Percentiles rank a stretch among this genome's conserved stretches.
Conservation (phyloP, 228 moss, liverwort and hornwort species). For the Sphagnum magellanicum region DNA sequence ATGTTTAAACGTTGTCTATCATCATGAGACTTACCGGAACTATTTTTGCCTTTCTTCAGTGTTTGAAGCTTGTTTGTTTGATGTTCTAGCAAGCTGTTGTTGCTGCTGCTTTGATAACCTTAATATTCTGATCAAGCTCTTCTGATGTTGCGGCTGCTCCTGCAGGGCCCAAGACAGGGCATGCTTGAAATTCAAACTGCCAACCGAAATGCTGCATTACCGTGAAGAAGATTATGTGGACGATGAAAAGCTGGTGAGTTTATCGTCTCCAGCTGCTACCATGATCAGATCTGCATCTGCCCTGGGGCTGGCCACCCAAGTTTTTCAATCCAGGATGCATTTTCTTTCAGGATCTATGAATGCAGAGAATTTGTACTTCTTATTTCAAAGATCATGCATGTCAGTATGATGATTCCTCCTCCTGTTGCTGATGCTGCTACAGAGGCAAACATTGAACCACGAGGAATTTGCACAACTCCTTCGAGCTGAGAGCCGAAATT, state of each 20-base stretch:
- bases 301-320: too few relatives aligned
- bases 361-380: too few relatives aligned
- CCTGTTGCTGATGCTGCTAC: neutral
- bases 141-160: too few relatives aligned
- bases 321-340: too few relatives aligned
- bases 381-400: neutral
- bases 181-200: neutral
- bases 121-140: too few relatives aligned
- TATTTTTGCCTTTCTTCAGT: too few relatives aligned
- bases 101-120: too few relatives aligned
- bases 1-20: too few relatives aligned
- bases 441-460: neutral
- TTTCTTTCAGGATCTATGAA: too few relatives aligned
- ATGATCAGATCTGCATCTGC: neutral
- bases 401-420: neutral
- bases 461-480: neutral
- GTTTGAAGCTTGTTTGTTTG: too few relatives aligned
- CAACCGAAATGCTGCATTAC: neutral
- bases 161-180: slow-evolving; percentile 1
- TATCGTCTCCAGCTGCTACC: neutral
- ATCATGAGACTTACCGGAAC: too few relatives aligned
- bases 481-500: neutral
- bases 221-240: neutral
- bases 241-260: neutral
- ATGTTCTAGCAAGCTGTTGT: too few relatives aligned